Evolutionary conservation across 1,284 basidiomycete genomes (phyloP).

Genomic region (Sanguinoderma infundibulare): DNA sequence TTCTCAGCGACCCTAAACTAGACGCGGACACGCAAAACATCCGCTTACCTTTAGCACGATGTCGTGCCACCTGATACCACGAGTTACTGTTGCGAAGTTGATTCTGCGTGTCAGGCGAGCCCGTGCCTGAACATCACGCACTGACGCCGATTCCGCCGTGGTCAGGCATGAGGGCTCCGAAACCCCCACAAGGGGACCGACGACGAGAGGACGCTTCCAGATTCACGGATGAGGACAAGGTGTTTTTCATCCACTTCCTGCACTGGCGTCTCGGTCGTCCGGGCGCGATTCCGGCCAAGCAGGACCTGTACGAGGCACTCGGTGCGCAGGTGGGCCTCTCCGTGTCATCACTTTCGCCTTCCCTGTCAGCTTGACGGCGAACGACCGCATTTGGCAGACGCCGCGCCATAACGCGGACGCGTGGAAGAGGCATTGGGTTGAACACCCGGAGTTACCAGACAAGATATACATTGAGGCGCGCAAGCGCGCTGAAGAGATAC

Average conservation of each 20-base stretch:
- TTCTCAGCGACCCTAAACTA: no score
- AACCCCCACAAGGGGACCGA: not conserved
- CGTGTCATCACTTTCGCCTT: no score
- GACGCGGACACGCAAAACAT: not conserved
- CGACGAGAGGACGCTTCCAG: not conserved
- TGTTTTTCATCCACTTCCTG: constrained; percentile 7
- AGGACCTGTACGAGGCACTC: not conserved
- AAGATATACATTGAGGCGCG: constrained; percentile 2
- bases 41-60: not conserved
- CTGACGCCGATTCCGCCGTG: not conserved
- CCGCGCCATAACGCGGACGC: constrained; percentile 1
- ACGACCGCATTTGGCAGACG: not conserved
- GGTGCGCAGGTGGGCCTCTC: not conserved
- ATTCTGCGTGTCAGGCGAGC: no score
- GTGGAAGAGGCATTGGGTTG: constrained; percentile 5
- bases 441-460: not conserved
- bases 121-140: constrained; percentile 1
- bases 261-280: not conserved
- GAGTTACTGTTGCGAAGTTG: no score
- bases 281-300: not conserved
- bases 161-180: not conserved
- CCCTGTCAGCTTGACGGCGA: not conserved
- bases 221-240: constrained; percentile 2
- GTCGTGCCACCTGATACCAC: no score
- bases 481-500: not conserved